These are phyloP conservation scores for Fraxinus sp. DNA, from an alignment of 305 asterid species.

Conservation along the genomic window DNA sequence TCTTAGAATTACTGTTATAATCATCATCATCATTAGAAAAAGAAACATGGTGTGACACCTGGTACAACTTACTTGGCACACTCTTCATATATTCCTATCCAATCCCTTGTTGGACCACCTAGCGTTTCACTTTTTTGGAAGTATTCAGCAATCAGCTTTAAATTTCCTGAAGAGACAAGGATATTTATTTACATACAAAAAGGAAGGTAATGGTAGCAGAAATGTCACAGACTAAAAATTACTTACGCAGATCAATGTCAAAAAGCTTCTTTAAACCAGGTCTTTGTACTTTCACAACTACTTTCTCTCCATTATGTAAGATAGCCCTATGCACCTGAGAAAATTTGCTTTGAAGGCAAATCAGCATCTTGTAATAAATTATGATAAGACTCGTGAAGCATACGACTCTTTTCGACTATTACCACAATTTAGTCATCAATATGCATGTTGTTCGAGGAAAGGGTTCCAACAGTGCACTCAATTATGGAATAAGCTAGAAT, in stretches of 20 bases:
- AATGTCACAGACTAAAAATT: background rate
- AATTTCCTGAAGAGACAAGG: slow-evolving; percentile 55
- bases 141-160: slow-evolving; percentile 84
- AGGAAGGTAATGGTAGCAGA: slow-evolving; percentile 2
- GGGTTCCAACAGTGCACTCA: background rate
- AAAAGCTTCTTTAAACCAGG: slow-evolving; percentile 89
- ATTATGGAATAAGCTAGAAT: background rate
- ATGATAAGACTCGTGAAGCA: background rate
- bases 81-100: slow-evolving; percentile 93
- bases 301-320: slow-evolving; percentile 85
- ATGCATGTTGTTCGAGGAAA: background rate
- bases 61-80: slow-evolving; percentile 76
- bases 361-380: slow-evolving; percentile 28
- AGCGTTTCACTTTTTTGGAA: slow-evolving; percentile 86
- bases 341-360: slow-evolving; percentile 24
- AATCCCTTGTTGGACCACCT: slow-evolving; percentile 66
- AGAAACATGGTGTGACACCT: background rate
- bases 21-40: background rate
- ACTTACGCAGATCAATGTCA: slow-evolving; percentile 79
- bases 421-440: background rate
- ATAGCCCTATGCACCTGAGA: slow-evolving; percentile 90
- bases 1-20: background rate
- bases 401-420: background rate
- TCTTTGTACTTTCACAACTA: slow-evolving; percentile 89
- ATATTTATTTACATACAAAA: slow-evolving; percentile 14